A percentile compares a stretch with the other conserved stretches of the same genome.
These are phyloP conservation scores for Sindora glabra DNA, from an alignment of 306 rosid genomes.

Conservation along the genomic window DNA sequence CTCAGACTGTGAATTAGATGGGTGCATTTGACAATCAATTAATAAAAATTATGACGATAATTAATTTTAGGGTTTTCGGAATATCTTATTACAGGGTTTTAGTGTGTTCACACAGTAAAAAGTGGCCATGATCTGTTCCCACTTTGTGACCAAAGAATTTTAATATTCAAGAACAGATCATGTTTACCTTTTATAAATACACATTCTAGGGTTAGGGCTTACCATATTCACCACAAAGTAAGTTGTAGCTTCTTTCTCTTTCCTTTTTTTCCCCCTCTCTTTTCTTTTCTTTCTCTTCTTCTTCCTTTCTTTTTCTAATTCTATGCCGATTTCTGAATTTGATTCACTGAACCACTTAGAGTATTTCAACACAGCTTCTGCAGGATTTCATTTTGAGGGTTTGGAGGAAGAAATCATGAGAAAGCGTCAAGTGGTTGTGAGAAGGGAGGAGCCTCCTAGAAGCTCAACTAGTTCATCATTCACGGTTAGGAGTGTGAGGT, in stretches of 20 bases:
- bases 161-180: no score
- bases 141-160: no score
- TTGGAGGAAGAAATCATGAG: slow-evolving; percentile 40
- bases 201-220: slow-evolving; percentile 75
- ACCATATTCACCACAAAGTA: slow-evolving; percentile 18
- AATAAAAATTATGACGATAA: no score
- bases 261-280: no score
- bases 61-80: no score
- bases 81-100: no score
- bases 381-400: no score
- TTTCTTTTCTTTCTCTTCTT: not conserved
- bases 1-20: no score
- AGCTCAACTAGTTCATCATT: not conserved
- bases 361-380: not conserved
- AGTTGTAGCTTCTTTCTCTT: no score
- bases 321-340: not conserved
- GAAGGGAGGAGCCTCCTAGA: slow-evolving; percentile 44
- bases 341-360: not conserved
- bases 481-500: slow-evolving; percentile 42
- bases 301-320: not conserved
- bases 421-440: slow-evolving; percentile 80
- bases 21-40: no score
- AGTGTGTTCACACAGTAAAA: no score
- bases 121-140: no score
- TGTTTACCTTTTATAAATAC: slow-evolving; percentile 38